Conservation (phyloP, 371 early-diverging fungal genomes). For the Parasitella parasitica region DNA sequence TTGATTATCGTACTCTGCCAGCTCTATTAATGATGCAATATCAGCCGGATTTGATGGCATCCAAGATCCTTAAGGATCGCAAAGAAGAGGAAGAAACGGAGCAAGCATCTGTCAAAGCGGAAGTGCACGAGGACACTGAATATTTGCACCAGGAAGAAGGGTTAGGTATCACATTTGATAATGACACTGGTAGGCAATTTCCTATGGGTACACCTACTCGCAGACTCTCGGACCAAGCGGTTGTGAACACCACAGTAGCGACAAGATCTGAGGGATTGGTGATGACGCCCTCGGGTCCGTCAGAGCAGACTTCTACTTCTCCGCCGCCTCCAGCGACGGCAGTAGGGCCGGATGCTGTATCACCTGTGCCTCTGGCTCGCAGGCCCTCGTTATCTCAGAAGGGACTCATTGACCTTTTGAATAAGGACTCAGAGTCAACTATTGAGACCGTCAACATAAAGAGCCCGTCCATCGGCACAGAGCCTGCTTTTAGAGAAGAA, state of each 20-base stretch:
- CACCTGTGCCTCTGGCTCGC: not conserved
- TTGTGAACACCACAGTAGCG: not conserved
- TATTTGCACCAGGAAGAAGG: not conserved
- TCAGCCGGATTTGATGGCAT: constrained; percentile 41
- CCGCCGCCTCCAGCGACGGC: not conserved
- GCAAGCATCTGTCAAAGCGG: not conserved
- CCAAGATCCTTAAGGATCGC: constrained; percentile 11
- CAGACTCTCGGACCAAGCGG: constrained; percentile 3
- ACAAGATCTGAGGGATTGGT: constrained; percentile 3
- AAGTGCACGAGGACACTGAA: not conserved
- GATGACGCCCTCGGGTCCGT: not conserved
- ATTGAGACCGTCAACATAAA: not conserved
- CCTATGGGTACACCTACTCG: not conserved
- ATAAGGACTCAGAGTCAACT: not conserved
- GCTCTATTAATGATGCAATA: constrained; percentile 65
- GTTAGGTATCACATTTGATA: not conserved
- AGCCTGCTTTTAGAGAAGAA: not conserved
- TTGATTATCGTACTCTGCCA: constrained; percentile 57
- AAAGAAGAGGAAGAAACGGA: not conserved
- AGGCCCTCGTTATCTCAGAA: constrained; percentile 2
- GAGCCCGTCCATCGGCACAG: not conserved
- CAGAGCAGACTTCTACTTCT: not conserved
- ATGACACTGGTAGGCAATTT: not conserved
- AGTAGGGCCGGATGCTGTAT: not conserved
- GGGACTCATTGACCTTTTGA: not conserved